Base-by-base conservation (phyloP, 768 basidiomycete genomes). In the Thelephora ganbajun region DNA sequence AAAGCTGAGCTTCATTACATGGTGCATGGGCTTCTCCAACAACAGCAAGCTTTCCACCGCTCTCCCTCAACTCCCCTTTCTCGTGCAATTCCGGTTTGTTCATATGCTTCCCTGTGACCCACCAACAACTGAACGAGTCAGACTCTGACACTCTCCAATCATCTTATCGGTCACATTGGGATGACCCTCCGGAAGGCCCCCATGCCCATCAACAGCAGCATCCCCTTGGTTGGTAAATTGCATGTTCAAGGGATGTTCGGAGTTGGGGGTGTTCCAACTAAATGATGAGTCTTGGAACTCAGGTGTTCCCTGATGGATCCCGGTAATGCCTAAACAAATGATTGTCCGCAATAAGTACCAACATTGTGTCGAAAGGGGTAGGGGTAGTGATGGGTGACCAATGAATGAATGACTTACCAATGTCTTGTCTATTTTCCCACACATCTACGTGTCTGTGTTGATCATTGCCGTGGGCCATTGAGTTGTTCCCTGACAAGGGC, bases 21-120 rank as follows among this genome's bases (percentile, higher is more conserved):
- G 66, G 58, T 2, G 68, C 68, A 11, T 68, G 60, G 11, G 71
- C 67, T 23, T 60, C 57, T 1, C 69, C 70, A 6, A 52, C 57
- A 2, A 56, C 68, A 9, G 72, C 75, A 11, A 61, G 63, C 57
- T 73, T 76, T 0, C 76, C 76, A 6, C 70, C 72, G 0, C 70
- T 57, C 61, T 76, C 70, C 33, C 79, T 69, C 26, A 79, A 57
- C 51, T 73, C 71, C 13, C 79, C 80, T 55, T 66, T 73, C 60
- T 77, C 77, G 45, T 75, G 71, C 59, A 74, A 45, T 6, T 70
- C 76, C 0, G 67, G 58, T 9, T 79, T 76, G 18, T 66, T 47
- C 12, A 62, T 61, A 33, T 64, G 46, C 57, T 79, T 79, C 6
- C 77, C 77, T 23, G 70, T 53, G 36, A 77, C 60, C 76, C 77